Base-by-base conservation (phyloP, 1,284 basidiomycete species). In the Ustilago curta region DNA sequence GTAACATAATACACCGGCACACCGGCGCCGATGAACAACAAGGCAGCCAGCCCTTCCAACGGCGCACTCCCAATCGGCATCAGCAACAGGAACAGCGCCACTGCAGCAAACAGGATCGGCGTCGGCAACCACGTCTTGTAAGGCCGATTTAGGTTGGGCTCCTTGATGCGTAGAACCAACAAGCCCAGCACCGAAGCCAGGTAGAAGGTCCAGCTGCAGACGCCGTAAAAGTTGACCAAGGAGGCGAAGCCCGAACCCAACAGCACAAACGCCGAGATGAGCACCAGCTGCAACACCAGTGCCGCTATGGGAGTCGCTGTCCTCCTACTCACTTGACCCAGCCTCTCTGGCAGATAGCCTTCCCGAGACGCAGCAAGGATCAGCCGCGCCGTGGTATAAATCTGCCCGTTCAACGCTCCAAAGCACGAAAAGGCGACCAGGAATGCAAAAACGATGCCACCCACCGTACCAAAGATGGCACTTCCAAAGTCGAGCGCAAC, bases 31-130 rank as follows among this genome's bases (percentile, higher is more conserved):
- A 82, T 81, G 59, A 82, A 83, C 11, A 59, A 37, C 43, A 81
- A 49, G 11, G 81, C 81, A 0, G 80, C 79, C 11, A 82, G 31
- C 2, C 76, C 79, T 85, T 97, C 92, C 25, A 92, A 86, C 1
- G 96, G 97, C 16, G 95, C 95, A 2, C 94, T 94, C 65, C 97
- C 92, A 56, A 97, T 89, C 3, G 95, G 95, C 93, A 99, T 97
- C 78, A 92, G 91, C 6, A 99, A 87, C 54, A 99, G 87, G 86
- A 98, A 98, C 66, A 97, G 86, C 2, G 95, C 93, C 80, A 94
- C 93, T 8, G 89, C 91, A 76, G 95, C 96, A 85, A 99, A 99
- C 5, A 89, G 90, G 31, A 99, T 87, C 0, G 96, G 96, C 0
- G 95, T 98, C 19, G 90, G 88, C 35, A 98, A 91, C 91, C 91